Evolutionary conservation across 2,329 filamentous ascomycete genomes (phyloP).

Genomic region (Cercospora sp.): DNA sequence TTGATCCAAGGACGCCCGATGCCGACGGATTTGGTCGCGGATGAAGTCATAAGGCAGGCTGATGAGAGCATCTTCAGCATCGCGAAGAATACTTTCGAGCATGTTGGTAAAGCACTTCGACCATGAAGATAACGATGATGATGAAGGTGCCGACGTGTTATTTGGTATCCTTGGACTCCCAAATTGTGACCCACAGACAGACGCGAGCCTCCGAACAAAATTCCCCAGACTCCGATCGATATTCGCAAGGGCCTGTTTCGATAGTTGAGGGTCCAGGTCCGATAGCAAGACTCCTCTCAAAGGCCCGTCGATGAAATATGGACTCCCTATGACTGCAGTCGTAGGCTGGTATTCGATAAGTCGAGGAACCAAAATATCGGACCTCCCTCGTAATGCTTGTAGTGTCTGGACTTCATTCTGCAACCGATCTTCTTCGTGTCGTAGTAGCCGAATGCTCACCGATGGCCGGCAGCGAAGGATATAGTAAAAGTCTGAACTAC

Average conservation of each 20-base stretch:
- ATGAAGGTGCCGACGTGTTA: not conserved
- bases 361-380: constrained; percentile 42
- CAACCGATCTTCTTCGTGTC: constrained; percentile 46
- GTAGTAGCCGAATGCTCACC: constrained; percentile 43
- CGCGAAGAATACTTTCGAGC: constrained; percentile 56
- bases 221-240: constrained; percentile 46
- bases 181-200: constrained; percentile 52
- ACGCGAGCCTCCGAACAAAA: constrained; percentile 46
- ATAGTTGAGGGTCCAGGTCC: constrained; percentile 37
- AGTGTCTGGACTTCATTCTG: constrained; percentile 45
- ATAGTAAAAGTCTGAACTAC: constrained; percentile 43
- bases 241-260: constrained; percentile 38
- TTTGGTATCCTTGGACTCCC: constrained; percentile 40
- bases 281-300: constrained; percentile 33
- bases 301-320: constrained; percentile 36
- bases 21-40: constrained; percentile 50
- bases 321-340: constrained; percentile 25
- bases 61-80: constrained; percentile 61
- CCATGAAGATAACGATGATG: constrained; percentile 52
- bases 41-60: constrained; percentile 58
- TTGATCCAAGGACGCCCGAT: constrained; percentile 51
- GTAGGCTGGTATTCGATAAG: constrained; percentile 42
- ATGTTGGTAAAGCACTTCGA: constrained; percentile 54
- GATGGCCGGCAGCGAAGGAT: constrained; percentile 47
- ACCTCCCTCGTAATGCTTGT: constrained; percentile 41